Base-by-base conservation (phyloP, 78 protist genomes). In the Diacronema lutheri region DNA sequence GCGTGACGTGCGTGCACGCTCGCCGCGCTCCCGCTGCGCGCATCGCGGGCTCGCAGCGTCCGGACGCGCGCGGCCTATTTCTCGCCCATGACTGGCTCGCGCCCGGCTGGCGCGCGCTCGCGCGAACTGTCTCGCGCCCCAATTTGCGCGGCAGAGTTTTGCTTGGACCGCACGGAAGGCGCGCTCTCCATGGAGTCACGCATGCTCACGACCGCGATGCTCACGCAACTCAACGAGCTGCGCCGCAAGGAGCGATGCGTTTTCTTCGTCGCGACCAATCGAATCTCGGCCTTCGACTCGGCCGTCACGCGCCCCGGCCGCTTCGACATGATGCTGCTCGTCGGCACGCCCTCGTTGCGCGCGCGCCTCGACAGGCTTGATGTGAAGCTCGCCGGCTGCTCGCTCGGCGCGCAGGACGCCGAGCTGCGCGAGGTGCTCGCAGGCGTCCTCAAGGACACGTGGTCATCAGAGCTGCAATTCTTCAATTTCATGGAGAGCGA, bases 191-290 rank as follows among this genome's bases (percentile, higher is more conserved):
- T 66, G 74, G 74, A 66, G 74, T 35, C 44, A n/a, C 74, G 74
- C 29, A 31, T 66, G 74, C 74, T 66, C 74, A 66, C 74, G 44
- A 66, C 74, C 11, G 74, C 74, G 31, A 66, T 66, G 74, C 74
- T 66, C 74, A 66, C 74, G 16, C 33, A 66, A 46, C 74, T 66
- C 26, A 41, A 40, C 26, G 74, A 66, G 29, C 29, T 66, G 74
- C 74, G 74, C 23, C 38, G 74, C 13, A 10, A 3, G 74, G 44
- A 41, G 31, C 41, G 29, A 5, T 20, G 29, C 74, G 46, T 41
- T n/a, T 66, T 66, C 46, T 66, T 66, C 46, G 35, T 66, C 74
- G 74, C 74, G 25, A 66, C 74, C 26, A 66, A 66, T 16, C 74
- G 74, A 11, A 55, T 66, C 19, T 19, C 44, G 29, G 41, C 74